Conservation (phyloP, 225 moss, liverwort and hornwort species). For the Pseudoscleropodium purum region DNA sequence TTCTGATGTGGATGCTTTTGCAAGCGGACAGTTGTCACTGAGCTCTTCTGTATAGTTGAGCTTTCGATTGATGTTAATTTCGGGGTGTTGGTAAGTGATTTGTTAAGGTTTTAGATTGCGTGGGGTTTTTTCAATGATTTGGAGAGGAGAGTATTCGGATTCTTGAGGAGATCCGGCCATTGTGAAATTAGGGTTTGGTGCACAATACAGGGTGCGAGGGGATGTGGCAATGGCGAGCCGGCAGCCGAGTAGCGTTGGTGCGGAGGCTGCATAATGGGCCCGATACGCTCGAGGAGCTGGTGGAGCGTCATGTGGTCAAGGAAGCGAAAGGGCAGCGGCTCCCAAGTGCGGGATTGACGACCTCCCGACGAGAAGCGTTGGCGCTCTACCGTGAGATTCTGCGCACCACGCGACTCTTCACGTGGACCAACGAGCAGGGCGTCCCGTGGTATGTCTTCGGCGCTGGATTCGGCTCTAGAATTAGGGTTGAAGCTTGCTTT, state of each 20-base stretch:
- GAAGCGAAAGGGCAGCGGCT: neutral
- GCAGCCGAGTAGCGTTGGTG: slow-evolving; percentile 1
- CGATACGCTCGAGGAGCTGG: slow-evolving; percentile 41
- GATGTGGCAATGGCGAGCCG: slow-evolving; percentile 36
- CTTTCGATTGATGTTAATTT: neutral
- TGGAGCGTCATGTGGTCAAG: slow-evolving; percentile 42
- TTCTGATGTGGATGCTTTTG: neutral
- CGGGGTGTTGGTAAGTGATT: neutral
- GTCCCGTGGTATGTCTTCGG: slow-evolving; percentile 28
- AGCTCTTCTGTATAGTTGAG: neutral
- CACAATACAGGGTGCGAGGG: neutral
- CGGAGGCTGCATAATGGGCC: slow-evolving; percentile 41
- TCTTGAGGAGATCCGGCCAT: neutral
- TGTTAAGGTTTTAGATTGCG: neutral
- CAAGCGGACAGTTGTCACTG: neutral
- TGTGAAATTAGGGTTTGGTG: neutral
- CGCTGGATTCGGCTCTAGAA: neutral
- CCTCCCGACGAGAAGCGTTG: slow-evolving; percentile 62
- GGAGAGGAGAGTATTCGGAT: neutral
- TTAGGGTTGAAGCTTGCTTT: neutral
- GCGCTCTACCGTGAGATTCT: slow-evolving; percentile 67
- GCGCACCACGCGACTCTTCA: slow-evolving; percentile 60
- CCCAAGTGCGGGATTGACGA: slow-evolving; percentile 47
- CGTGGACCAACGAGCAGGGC: slow-evolving; percentile 73
- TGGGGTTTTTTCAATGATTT: neutral